A percentile compares a stretch with the other conserved stretches of the same genome.
Conservation (phyloP, 495 filamentous ascomycete species). For the Penicillium bovifimosum region DNA sequence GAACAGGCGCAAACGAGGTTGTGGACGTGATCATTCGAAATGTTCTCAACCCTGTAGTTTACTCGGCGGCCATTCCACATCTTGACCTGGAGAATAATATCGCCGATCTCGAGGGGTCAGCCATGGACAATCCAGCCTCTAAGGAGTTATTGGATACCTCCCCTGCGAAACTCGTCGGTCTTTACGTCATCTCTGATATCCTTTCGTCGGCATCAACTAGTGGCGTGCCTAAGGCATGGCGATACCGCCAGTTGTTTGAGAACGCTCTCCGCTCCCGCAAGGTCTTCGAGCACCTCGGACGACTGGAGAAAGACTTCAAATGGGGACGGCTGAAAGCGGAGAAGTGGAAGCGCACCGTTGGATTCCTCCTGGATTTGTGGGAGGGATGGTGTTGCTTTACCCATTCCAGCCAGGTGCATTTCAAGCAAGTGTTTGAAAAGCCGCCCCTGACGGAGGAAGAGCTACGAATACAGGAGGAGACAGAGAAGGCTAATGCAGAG, state of each 20-base stretch:
- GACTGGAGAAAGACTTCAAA: conserved; percentile 64
- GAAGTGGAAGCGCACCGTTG: conserved; percentile 85
- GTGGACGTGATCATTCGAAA: conserved; percentile 83
- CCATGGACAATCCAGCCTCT: conserved; percentile 17
- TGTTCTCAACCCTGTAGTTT: conserved; percentile 62
- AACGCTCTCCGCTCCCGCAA: conserved; percentile 58
- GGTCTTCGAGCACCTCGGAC: conserved; percentile 77
- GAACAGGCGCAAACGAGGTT: conserved; percentile 74
- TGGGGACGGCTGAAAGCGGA: conserved; percentile 84
- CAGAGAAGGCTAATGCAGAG: conserved; percentile 44
- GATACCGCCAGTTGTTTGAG: conserved; percentile 85
- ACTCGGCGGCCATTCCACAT: conserved; percentile 55
- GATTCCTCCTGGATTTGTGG: conserved; percentile 69
- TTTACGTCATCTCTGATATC: conserved; percentile 86
- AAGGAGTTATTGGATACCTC: conserved; percentile 59
- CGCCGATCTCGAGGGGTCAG: conserved; percentile 11
- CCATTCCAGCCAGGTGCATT: conserved; percentile 64
- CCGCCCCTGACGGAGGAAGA: conserved; percentile 57
- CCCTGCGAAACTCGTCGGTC: conserved; percentile 68
- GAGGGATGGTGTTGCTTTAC: conserved; percentile 88
- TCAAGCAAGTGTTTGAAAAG: conserved; percentile 67
- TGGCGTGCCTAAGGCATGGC: conserved; percentile 84
- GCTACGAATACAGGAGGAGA: conserved; percentile 46
- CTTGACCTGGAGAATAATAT: conserved; percentile 35
- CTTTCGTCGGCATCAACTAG: conserved; percentile 77